These are phyloP conservation scores for Fusarium haematococcum DNA, from an alignment of 2,329 filamentous ascomycete genomes.

Conservation along the genomic window DNA sequence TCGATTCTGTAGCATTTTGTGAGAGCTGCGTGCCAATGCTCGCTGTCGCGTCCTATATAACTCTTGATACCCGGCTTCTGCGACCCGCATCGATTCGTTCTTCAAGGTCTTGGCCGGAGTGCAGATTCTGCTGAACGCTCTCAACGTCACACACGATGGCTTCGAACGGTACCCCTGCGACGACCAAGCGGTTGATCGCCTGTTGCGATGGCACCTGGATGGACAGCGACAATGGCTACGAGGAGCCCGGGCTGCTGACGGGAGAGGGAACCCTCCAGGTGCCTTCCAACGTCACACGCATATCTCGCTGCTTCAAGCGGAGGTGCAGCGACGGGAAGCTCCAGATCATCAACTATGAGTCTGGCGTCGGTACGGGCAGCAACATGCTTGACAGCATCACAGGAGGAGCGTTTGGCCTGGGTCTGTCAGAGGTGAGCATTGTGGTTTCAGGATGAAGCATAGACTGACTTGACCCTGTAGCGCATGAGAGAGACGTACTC, in stretches of 20 bases:
- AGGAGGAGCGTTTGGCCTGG: constrained; percentile 67
- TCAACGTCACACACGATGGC: constrained; percentile 4
- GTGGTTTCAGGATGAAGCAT: background rate
- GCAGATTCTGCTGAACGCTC: background rate
- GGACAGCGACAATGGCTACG: constrained; percentile 63
- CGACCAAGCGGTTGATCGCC: constrained; percentile 60
- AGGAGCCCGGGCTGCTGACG: constrained; percentile 53
- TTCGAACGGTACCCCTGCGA: constrained; percentile 5
- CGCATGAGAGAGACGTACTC: constrained; percentile 71
- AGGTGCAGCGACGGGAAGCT: constrained; percentile 62
- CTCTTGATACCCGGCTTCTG: background rate
- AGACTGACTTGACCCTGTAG: constrained; percentile 46
- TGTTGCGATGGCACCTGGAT: constrained; percentile 68
- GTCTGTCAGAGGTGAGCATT: constrained; percentile 61
- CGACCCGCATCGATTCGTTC: background rate
- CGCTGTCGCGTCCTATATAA: background rate
- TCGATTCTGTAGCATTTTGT: background rate
- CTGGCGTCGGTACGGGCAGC: constrained; percentile 68
- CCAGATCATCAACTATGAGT: constrained; percentile 72
- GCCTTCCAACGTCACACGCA: constrained; percentile 71
- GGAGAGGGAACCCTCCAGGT: constrained; percentile 58
- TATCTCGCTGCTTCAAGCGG: constrained; percentile 67
- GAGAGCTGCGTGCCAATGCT: background rate
- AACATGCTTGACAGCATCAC: constrained; percentile 62
- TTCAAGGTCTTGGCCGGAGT: background rate